Evolutionary conservation across 2,329 filamentous ascomycete genomes (phyloP), one percentile per base, ranked within the genome.

Genomic region (Phyllosticta ampelicida): DNA sequence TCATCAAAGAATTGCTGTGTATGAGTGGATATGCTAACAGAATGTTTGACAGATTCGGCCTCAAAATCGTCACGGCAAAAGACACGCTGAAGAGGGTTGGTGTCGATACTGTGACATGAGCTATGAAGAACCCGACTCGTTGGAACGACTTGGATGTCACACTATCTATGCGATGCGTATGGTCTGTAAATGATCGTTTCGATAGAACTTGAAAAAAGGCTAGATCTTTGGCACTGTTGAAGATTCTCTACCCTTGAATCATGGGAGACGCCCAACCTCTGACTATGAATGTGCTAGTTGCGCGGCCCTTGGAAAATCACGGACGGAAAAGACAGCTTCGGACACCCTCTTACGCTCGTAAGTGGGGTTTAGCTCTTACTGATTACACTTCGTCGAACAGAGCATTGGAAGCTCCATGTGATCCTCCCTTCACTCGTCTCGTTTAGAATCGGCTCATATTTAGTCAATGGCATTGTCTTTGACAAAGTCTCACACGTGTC

Each of bases 21-120:
- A 29, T 18, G 21, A 10, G 19, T 29, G 20, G 13, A 49, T 26
- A 8, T 61, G 58, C 28, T 61, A 56, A 61, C 62, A 56, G 61
- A 50, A 2, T 16, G 23, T 26, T 18, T 44, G 36, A n/a, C 36
- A 73, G 71, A 50, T 80, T 91, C 54, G 86, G 86, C 2, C 80
- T 91, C 79, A 83, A 86, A 60, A 80, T 89, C 56, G 84, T 86
- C 66, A 86, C 85, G 4, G 86, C 81, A 1, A 72, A 86, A 64
- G 82, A 86, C 65, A 89, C 85, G 16, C 67, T 90, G 54, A 77
- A 71, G 60, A 63, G 63, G 52, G 61, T 61, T 55, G 66, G 64
- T 16, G 61, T 69, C 2, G 20, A 55, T 28, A 59, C 57, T 18
- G 57, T 53, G n/a, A 49, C 52, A 9, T 59, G 26, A 53, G 28